Evolutionary conservation across 2,329 filamentous ascomycete species (phyloP).

Genomic region (Bipolaris bicolor): DNA sequence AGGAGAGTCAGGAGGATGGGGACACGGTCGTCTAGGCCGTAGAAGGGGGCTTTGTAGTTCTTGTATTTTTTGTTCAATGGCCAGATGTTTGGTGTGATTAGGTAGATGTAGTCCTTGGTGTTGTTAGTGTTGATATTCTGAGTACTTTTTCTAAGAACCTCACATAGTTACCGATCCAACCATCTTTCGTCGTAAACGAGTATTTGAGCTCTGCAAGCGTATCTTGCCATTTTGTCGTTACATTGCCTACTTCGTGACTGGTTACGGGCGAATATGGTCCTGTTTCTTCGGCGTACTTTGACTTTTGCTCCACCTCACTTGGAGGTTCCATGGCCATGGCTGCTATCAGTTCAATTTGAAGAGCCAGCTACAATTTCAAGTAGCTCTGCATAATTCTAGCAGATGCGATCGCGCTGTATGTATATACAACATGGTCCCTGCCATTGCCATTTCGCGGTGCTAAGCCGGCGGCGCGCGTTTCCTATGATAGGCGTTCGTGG

Average conservation of each 20-base stretch:
- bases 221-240: slow-evolving; percentile 15
- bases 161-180: slow-evolving; percentile 52
- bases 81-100: slow-evolving; percentile 30
- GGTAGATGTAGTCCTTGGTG: slow-evolving; percentile 46
- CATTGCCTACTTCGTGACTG: slow-evolving; percentile 8
- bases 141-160: neutral
- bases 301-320: slow-evolving; percentile 2
- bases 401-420: neutral
- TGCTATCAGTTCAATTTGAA: neutral
- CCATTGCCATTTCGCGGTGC: slow-evolving; percentile 6
- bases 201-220: slow-evolving; percentile 31
- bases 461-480: neutral
- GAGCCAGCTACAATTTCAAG: neutral
- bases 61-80: slow-evolving; percentile 36
- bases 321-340: slow-evolving; percentile 1
- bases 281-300: slow-evolving; percentile 7
- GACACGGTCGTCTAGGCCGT: slow-evolving; percentile 34
- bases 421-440: neutral
- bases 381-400: neutral
- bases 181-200: slow-evolving; percentile 46
- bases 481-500: slow-evolving; percentile 8
- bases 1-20: slow-evolving; percentile 35
- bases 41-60: slow-evolving; percentile 35
- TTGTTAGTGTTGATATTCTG: slow-evolving; percentile 1
- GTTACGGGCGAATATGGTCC: slow-evolving; percentile 12